These are phyloP conservation scores for Rhodotorula mucilaginosa DNA, from an alignment of 1,284 basidiomycete genomes.

Conservation along the genomic window DNA sequence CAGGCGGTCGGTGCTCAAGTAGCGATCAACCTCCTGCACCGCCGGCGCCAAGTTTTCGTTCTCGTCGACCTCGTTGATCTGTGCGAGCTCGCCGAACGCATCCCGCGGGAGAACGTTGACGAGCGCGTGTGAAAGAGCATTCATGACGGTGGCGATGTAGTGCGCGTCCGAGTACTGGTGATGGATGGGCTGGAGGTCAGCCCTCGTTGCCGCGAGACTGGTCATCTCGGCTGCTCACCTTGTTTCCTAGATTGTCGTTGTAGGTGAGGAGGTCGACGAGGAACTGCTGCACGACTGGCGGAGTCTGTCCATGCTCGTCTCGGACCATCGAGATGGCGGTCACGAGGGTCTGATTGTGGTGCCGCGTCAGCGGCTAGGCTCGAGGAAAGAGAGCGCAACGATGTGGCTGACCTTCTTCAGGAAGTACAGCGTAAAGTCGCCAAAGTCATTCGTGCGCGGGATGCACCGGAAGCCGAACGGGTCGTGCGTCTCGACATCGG, in stretches of 20 bases:
- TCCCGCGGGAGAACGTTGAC: constrained; percentile 56
- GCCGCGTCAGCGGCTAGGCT: constrained; percentile 16
- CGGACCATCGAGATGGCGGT: constrained; percentile 79
- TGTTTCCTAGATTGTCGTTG: constrained; percentile 92
- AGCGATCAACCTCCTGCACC: constrained; percentile 77
- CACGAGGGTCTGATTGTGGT: constrained; percentile 61
- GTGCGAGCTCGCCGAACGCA: constrained; percentile 23
- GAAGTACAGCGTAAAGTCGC: constrained; percentile 88
- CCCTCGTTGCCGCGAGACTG: not conserved
- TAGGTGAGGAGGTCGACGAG: constrained; percentile 85
- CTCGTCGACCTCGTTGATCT: constrained; percentile 63
- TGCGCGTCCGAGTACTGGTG: constrained; percentile 81
- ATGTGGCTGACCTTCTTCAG: constrained; percentile 70
- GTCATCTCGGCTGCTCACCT: constrained; percentile 57
- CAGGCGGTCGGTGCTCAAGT: constrained; percentile 88
- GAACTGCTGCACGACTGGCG: constrained; percentile 82
- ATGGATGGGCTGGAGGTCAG: not conserved
- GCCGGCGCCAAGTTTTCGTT: constrained; percentile 67
- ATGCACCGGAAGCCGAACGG: constrained; percentile 79
- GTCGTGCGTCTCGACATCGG: constrained; percentile 71
- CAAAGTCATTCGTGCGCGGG: constrained; percentile 90
- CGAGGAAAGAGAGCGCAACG: not conserved
- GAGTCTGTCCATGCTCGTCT: constrained; percentile 75
- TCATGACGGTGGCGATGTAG: constrained; percentile 84
- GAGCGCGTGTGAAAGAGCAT: constrained; percentile 72